These are phyloP conservation scores for Allium sativum DNA, from an alignment of 106 monocot species.

Conservation along the genomic window DNA sequence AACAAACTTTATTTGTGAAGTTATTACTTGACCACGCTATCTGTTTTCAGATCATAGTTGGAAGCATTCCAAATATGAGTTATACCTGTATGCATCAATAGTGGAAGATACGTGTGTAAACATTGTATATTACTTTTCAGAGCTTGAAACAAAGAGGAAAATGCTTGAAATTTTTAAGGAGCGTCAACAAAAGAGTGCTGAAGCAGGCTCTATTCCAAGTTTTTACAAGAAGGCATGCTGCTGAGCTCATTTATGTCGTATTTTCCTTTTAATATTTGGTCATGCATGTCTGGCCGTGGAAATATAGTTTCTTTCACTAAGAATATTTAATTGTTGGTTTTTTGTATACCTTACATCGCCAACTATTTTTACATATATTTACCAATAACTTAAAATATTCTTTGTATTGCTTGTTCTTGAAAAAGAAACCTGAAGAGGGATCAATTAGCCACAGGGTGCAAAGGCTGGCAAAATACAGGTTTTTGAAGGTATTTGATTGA, in stretches of 20 bases:
- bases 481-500: slow-evolving; percentile 62
- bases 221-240: slow-evolving; percentile 94
- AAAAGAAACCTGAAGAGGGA: slow-evolving; percentile 98
- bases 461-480: slow-evolving; percentile 90
- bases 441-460: slow-evolving; percentile 97
- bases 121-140: slow-evolving; percentile 22
- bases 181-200: slow-evolving; percentile 78
- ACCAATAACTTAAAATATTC: background rate
- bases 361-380: background rate
- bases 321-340: background rate
- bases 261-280: background rate
- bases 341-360: background rate
- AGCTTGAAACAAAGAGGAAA: slow-evolving; percentile 95
- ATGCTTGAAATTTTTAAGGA: slow-evolving; percentile 98
- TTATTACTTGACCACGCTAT: too few relatives aligned
- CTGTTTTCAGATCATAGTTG: background rate
- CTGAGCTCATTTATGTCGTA: background rate
- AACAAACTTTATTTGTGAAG: too few relatives aligned
- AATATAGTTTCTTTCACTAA: background rate
- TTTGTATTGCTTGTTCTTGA: slow-evolving; percentile 10
- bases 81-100: background rate
- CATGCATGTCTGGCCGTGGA: background rate
- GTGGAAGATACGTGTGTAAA: background rate
- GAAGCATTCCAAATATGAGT: background rate
- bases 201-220: slow-evolving; percentile 84